phyloP scores from a whole-genome alignment of 768 basidiomycete genomes.

The Leccinum ochraceum region DNA sequence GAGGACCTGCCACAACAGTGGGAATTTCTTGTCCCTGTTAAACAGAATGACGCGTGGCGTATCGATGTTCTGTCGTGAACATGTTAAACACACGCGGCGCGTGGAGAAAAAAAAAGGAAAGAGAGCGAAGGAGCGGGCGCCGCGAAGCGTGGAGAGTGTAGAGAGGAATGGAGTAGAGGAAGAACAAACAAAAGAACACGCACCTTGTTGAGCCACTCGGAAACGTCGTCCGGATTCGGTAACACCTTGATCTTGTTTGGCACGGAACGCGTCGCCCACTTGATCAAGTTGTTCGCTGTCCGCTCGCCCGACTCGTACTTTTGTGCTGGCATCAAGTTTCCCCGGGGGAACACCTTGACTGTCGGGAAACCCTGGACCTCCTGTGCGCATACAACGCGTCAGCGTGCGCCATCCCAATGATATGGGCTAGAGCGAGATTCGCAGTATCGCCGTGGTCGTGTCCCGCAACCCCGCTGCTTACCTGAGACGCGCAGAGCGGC shows the following conservation, averaged over 20 bases:
- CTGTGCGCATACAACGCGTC: conserved; percentile 29
- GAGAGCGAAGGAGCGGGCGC: background rate
- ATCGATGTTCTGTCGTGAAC: conserved; percentile 36
- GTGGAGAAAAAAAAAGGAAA: background rate
- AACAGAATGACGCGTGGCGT: conserved; percentile 64
- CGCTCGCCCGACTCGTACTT: conserved; percentile 70
- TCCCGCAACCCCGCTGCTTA: conserved; percentile 16
- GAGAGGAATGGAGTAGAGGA: background rate
- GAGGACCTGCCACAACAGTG: conserved; percentile 79
- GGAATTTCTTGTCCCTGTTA: conserved; percentile 74
- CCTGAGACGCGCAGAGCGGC: conserved; percentile 79
- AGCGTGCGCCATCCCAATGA: background rate
- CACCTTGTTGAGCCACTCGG: conserved; percentile 71
- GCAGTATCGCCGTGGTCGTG: background rate
- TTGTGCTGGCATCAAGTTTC: conserved; percentile 58
- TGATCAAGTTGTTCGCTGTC: conserved; percentile 68
- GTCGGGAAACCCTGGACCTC: conserved; percentile 92
- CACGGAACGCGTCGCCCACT: conserved; percentile 73
- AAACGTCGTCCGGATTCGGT: conserved; percentile 54
- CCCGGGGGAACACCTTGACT: conserved; percentile 87
- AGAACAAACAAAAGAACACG: conserved; percentile 16
- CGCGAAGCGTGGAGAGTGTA: background rate
- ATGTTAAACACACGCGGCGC: background rate
- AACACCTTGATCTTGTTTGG: conserved; percentile 70
- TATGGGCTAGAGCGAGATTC: background rate